A percentile compares a stretch with the other conserved stretches of the same genome.
These are phyloP conservation scores for Blepharisma japonicum DNA, from an alignment of 73 alveolate genomes.

Conservation along the genomic window DNA sequence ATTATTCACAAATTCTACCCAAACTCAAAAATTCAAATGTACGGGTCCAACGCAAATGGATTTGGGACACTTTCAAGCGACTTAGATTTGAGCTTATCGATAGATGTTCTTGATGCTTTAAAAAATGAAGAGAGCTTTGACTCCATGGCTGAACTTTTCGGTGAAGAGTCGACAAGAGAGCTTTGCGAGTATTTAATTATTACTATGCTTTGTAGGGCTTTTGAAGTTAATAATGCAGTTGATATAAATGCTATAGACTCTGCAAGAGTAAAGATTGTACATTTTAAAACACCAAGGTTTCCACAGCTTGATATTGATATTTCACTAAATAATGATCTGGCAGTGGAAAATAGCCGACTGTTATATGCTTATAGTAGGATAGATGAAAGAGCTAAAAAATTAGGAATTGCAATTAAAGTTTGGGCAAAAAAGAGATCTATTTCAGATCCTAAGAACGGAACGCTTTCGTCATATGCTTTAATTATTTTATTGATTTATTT, in stretches of 20 bases:
- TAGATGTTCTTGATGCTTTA: background rate
- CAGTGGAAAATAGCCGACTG: constrained; percentile 17
- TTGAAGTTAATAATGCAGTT: background rate
- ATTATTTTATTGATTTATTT: constrained; percentile 19
- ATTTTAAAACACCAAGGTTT: background rate
- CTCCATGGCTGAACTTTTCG: background rate
- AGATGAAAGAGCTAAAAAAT: background rate
- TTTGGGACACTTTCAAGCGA: constrained; percentile 19
- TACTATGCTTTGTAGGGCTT: background rate
- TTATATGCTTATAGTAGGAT: constrained; percentile 13
- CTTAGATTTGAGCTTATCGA: background rate
- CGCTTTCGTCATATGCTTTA: constrained; percentile 23
- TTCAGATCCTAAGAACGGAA: constrained; percentile 18
- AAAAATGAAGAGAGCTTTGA: background rate
- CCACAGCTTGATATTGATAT: constrained; percentile 19
- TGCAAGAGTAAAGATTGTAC: constrained; percentile 1
- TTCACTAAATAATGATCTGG: background rate
- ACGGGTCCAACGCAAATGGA: constrained; percentile 14
- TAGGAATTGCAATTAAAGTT: constrained; percentile 20
- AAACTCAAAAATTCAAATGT: background rate
- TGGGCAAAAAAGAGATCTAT: constrained; percentile 27
- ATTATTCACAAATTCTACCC: background rate
- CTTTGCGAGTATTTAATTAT: constrained; percentile 6
- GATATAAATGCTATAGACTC: background rate
- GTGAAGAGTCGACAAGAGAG: background rate